Base-by-base conservation (phyloP, 2,329 filamentous ascomycete genomes). In the Thelonectria discophora region DNA sequence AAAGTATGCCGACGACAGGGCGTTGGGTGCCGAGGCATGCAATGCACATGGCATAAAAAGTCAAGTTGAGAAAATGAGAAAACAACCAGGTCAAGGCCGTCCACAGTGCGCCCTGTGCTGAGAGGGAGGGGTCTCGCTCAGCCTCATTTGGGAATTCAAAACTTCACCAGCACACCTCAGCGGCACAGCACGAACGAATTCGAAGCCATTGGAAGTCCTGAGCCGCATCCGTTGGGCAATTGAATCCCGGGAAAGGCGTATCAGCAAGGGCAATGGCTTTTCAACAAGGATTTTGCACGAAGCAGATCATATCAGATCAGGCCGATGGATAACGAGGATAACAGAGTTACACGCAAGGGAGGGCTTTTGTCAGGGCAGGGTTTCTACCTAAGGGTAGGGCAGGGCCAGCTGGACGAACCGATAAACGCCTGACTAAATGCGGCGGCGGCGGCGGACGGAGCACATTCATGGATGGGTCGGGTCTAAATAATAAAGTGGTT, bases 351-450 rank as follows among this genome's bases (percentile, higher is more conserved):
- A 46, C 17, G 32, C 37, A 58, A 43, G 43, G 24, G 27, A 45
- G 55, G 55, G 55, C 48, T 52, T 30, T 20, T 20, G 48, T 53
- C 56, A 55, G 51, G 51, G 57, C 57, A 60, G 57, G 51, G 57
- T 45, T 55, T 43, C 45, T 34, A 39, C 18, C 37, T 60, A 55
- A 48, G 48, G 57, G 57, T 55, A 50, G 57, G 57, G 57, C 57
- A 60, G 51, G 57, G 57, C 51, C 57, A 37, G 51, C 10, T 43
- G 24, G 40, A 30, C 42, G 15, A 43, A n/a, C 42, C 40, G 17
- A 54, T 50, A 50, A 59, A 60, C 57, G 45, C 57, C 57, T 60
- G 30, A 55, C 57, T 55, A 55, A 51, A 60, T 50, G n/a, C n/a
- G n/a, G n/a, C n/a, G n/a, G n/a, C n/a, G n/a, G 51, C 50, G 27